Evolutionary conservation across 495 filamentous ascomycete species (phyloP).

Genomic region (Podospora didyma): DNA sequence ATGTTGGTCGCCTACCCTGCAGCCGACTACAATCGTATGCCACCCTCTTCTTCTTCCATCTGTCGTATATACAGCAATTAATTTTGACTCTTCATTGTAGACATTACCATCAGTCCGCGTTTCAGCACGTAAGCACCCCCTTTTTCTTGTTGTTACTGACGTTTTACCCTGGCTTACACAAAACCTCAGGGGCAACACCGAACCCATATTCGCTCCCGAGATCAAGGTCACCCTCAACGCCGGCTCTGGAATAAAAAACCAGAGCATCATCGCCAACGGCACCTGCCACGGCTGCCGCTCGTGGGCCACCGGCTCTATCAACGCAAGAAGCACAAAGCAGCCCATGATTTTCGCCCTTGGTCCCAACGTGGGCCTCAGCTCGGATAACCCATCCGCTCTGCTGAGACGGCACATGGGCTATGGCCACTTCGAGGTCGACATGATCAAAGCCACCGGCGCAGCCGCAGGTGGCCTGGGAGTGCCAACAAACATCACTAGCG

Average conservation of each 20-base stretch:
- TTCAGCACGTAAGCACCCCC: conserved; percentile 13
- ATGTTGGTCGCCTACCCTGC: conserved; percentile 28
- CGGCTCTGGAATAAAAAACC: conserved; percentile 12
- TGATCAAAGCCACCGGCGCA: conserved; percentile 44
- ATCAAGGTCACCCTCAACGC: conserved; percentile 37
- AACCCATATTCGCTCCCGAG: conserved; percentile 42
- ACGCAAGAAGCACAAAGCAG: conserved; percentile 33
- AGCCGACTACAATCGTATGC: conserved; percentile 7
- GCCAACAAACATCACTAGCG: not conserved
- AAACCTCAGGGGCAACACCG: conserved; percentile 32
- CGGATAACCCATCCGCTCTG: conserved; percentile 37
- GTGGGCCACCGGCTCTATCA: conserved; percentile 33
- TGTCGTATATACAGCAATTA: no score
- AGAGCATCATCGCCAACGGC: conserved; percentile 40
- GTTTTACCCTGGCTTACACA: not conserved
- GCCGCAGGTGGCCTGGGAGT: conserved; percentile 13
- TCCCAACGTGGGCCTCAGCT: conserved; percentile 23
- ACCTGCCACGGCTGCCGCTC: conserved; percentile 46
- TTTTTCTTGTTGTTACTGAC: not conserved
- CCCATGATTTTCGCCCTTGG: conserved; percentile 58
- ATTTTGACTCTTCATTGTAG: no score
- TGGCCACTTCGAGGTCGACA: conserved; percentile 53
- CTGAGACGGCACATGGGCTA: conserved; percentile 51
- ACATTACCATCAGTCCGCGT: conserved; percentile 21
- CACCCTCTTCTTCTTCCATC: not conserved